phyloP scores from a whole-genome alignment of 768 basidiomycete species.

The Coprinopsis strossmayeri region DNA sequence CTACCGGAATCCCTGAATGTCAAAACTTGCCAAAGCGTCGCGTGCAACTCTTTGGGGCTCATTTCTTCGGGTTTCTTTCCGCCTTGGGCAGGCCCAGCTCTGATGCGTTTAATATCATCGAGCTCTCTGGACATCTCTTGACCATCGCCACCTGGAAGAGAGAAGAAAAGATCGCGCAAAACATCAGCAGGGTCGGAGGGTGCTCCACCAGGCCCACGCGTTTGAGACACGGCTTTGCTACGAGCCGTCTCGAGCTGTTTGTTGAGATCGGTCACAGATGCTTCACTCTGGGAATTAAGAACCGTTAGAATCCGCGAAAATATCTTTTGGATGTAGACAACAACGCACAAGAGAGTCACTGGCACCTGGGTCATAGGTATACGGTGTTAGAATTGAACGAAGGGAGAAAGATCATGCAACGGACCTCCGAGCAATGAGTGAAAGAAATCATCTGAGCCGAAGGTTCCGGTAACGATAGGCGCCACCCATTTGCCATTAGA shows the following conservation, averaged over 20 bases:
- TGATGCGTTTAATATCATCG: conserved; percentile 64
- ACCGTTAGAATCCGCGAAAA: too few relatives aligned
- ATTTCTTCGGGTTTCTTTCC: conserved; percentile 75
- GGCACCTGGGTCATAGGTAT: too few relatives aligned
- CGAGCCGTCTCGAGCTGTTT: conserved; percentile 68
- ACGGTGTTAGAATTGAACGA: too few relatives aligned
- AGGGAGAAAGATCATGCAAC: too few relatives aligned
- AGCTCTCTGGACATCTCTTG: conserved; percentile 67
- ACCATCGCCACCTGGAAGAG: conserved; percentile 56
- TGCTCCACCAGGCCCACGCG: conserved; percentile 27
- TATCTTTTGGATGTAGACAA: too few relatives aligned
- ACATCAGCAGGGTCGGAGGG: conserved; percentile 34
- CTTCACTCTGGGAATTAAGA: too few relatives aligned
- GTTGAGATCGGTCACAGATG: conserved; percentile 85
- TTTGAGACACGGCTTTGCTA: conserved; percentile 32
- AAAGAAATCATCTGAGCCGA: conserved; percentile 74
- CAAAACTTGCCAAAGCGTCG: conserved; percentile 79
- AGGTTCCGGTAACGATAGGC: conserved; percentile 79
- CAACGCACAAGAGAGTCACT: not conserved
- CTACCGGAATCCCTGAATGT: conserved; percentile 75
- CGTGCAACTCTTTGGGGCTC: conserved; percentile 84
- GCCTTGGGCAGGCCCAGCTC: conserved; percentile 50
- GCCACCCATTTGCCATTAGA: conserved; percentile 72
- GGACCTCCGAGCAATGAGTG: conserved; percentile 68
- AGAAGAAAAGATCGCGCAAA: conserved; percentile 55